Evolutionary conservation across 2,329 filamentous ascomycete species (phyloP), one percentile per base, ranked within the genome.

Genomic region (Fusarium cyanostomum): DNA sequence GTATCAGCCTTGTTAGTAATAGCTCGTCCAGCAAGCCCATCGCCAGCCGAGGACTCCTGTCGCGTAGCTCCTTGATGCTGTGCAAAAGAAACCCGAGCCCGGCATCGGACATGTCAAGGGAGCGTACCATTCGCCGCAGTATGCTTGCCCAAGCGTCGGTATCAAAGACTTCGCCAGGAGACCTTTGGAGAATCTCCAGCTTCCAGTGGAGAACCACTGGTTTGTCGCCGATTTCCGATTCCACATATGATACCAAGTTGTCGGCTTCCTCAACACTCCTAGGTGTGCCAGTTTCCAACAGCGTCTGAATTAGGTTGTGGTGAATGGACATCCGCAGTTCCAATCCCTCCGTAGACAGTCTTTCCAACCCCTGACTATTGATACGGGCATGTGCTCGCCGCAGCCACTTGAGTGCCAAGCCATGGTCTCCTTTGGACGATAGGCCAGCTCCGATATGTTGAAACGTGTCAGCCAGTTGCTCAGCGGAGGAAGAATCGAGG

Each of bases 401-500:
- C 1, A 96, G 78, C 95, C 94, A 98, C 68, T 84, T 87, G 2
- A 83, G 73, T 1, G 92, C 89, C 39, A 82, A 72, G 1, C 77
- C 68, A 61, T 82, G 82, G 48, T 90, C 81, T 8, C 80, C 77
- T 48, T 82, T 84, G 4, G 72, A 73, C 3, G 86, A 73, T 12
- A 89, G 75, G 12, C 82, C 81, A 43, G 83, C 86, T 4, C 92
- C 92, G 35, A 96, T 90, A 57, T 90, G 87, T 62, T 89, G 91
- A 8, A 93, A 80, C 3, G 89, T 78, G 66, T 92, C 88, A 5
- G 88, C 84, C 38, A 94, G 76, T 33, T 79, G 81, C 72, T 94
- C 89, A 2, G 83, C 80, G 2, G 81, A 81, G 3, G 75, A 61
- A 0, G 82, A 74, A 38, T 88, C 82, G 3, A 85, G 72, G 1